Evolutionary conservation across 257 asterid species (phyloP).

Genomic region (Jacaranda mimosifolia): DNA sequence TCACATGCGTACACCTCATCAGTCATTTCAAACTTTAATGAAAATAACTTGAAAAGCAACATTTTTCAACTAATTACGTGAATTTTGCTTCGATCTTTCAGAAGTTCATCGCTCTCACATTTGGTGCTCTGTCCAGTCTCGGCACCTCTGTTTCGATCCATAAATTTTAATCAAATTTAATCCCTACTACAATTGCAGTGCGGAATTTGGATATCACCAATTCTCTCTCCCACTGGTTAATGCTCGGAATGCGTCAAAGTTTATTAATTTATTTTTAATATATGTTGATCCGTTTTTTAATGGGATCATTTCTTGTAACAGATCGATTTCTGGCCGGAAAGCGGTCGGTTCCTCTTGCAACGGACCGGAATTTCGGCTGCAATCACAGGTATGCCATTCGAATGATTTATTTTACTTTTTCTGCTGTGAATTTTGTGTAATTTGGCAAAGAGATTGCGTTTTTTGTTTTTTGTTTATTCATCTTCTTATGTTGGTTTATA

Average conservation of each 20-base stretch:
- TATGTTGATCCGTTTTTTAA: too few species aligned
- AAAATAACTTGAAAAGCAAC: not conserved
- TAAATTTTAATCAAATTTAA: conserved; percentile 23
- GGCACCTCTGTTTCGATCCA: conserved; percentile 42
- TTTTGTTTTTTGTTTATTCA: conserved; percentile 22
- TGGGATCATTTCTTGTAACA: conserved; percentile 21
- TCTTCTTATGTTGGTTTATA: conserved; percentile 13
- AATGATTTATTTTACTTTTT: conserved; percentile 24
- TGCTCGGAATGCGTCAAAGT: not conserved
- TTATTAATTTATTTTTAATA: too few species aligned
- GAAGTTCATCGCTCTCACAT: conserved; percentile 16
- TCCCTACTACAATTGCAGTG: conserved; percentile 15
- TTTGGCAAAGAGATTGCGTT: conserved; percentile 30
- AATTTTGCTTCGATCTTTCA: conserved; percentile 36
- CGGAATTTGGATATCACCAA: conserved; percentile 39
- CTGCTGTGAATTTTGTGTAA: conserved; percentile 26
- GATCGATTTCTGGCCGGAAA: conserved; percentile 55
- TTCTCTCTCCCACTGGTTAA: conserved; percentile 25
- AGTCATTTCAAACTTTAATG: not conserved
- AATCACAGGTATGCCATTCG: conserved; percentile 35
- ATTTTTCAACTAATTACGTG: conserved; percentile 15
- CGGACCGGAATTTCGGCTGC: conserved; percentile 53
- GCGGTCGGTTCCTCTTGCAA: conserved; percentile 42
- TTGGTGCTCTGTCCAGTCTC: conserved; percentile 8
- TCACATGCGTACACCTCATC: conserved; percentile 27